A percentile compares a stretch with the other conserved stretches of the same genome.
Evolutionary conservation across 176 grass and related monocot genomes (phyloP).

Genomic region (Oryza punctata): DNA sequence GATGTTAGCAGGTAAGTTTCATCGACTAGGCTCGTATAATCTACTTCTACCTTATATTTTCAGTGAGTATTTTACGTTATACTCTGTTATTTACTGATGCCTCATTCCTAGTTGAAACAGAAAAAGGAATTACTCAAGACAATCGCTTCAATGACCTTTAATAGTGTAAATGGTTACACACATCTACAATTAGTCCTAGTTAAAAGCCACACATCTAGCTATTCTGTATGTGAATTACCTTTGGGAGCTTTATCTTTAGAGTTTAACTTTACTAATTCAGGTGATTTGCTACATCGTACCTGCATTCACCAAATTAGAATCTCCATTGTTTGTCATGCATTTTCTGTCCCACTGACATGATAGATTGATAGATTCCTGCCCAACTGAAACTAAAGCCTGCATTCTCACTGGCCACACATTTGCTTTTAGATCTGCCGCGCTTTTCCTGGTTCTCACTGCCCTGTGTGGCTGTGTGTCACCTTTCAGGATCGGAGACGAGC

Average conservation of each 20-base stretch:
- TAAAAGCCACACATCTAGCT: not conserved
- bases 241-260: not conserved
- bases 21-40: conserved; percentile 1
- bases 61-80: not conserved
- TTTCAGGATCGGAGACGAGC: conserved; percentile 90
- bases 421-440: not conserved
- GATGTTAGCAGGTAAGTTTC: conserved; percentile 68
- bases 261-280: not conserved
- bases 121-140: not conserved
- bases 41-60: not conserved
- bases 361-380: not conserved
- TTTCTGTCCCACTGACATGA: not conserved
- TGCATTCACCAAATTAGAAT: not conserved
- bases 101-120: not conserved
- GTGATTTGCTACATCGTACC: not conserved
- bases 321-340: not conserved
- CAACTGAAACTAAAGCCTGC: conserved; percentile 21
- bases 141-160: not conserved
- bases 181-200: not conserved
- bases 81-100: not conserved
- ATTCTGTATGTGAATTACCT: not conserved
- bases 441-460: conserved; percentile 16
- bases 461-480: not conserved
- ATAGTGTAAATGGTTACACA: not conserved
- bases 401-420: not conserved